Base-by-base conservation (phyloP, 352 stramenopile genomes). In the Phytopythium montanum region DNA sequence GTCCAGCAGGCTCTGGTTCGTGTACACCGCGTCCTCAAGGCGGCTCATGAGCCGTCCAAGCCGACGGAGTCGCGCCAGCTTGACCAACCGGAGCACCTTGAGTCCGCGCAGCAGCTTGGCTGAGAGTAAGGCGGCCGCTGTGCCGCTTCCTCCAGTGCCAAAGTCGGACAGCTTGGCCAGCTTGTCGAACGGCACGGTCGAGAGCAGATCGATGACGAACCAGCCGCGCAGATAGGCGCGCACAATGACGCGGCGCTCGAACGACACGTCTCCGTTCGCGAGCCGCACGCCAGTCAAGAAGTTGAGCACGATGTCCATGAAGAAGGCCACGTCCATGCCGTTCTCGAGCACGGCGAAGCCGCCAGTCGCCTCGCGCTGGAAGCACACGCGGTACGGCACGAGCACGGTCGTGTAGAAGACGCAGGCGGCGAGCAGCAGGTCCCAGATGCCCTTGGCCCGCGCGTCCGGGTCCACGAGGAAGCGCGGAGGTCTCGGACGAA, bases 11-110 rank as follows among this genome's bases (percentile, higher is more conserved):
- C 85, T 94, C 65, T 94, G 85, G 56, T 93, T 94, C 0, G 80
- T 91, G 56, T 84, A 89, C 33, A 93, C 81, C 9, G 81, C 77
- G 29, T 96, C 87, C 62, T 97, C 89, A 5, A 96, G 77, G 53
- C 75, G 94, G 9, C 70, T 70, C 53, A 95, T 90, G 60, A 97
- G 80, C 62, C 90, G 87, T 9, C 72, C 79, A 21, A 97, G 76
- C 25, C 96, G 90, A 10, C 93, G 85, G 39, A 97, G 85, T 5
- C 90, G 91, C 14, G 88, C 86, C 16, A 97, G 69, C 60, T 97
- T 97, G 50, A 97, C 81, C 10, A 97, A 65, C 16, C 92, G 77
- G 5, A 96, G 65, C 3, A 96, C 73, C 58, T 96, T 93, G 8
- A 95, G 78, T n/a, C 75, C 73, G 29, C 87, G 81, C 25, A 96